Percentiles rank a stretch among this genome's conserved stretches.
These are phyloP conservation scores for Tephrocybe sp. DNA, from an alignment of 768 basidiomycete species.

Conservation along the genomic window DNA sequence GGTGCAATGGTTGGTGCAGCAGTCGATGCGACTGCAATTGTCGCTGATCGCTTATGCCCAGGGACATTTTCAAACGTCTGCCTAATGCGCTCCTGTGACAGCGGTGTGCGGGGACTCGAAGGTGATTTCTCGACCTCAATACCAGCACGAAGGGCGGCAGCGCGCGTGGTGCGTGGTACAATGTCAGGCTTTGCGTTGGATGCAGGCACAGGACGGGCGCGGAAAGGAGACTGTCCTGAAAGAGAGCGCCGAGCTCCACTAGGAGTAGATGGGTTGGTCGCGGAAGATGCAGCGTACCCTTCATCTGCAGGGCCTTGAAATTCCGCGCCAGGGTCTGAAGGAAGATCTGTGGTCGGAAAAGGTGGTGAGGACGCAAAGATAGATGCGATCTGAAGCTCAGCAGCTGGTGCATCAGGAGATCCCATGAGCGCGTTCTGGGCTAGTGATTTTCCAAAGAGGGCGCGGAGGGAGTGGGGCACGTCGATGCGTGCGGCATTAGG, in stretches of 20 bases:
- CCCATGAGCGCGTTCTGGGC: conserved; percentile 72
- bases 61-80: conserved; percentile 77
- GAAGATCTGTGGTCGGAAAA: conserved; percentile 67
- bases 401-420: conserved; percentile 60
- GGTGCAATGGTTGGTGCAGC: conserved; percentile 70
- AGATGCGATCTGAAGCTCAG: conserved; percentile 75
- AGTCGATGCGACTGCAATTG: conserved; percentile 72
- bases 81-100: conserved; percentile 57
- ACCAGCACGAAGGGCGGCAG: conserved; percentile 72
- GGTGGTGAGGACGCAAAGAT: conserved; percentile 84
- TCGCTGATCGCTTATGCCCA: conserved; percentile 72
- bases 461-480: conserved; percentile 67
- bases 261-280: conserved; percentile 39
- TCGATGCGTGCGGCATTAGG: conserved; percentile 51
- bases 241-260: conserved; percentile 36
- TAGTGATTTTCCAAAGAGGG: conserved; percentile 55
- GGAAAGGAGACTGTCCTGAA: conserved; percentile 53
- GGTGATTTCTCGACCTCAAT: conserved; percentile 40
- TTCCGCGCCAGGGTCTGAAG: conserved; percentile 37
- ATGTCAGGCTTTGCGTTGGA: conserved; percentile 66
- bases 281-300: conserved; percentile 43
- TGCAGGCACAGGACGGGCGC: conserved; percentile 64
- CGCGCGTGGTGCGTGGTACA: conserved; percentile 71
- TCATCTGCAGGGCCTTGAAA: conserved; percentile 44
- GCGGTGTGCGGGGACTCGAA: conserved; percentile 45